Conservation (phyloP, 2,329 filamentous ascomycete genomes). For the Apiospora sp. region DNA sequence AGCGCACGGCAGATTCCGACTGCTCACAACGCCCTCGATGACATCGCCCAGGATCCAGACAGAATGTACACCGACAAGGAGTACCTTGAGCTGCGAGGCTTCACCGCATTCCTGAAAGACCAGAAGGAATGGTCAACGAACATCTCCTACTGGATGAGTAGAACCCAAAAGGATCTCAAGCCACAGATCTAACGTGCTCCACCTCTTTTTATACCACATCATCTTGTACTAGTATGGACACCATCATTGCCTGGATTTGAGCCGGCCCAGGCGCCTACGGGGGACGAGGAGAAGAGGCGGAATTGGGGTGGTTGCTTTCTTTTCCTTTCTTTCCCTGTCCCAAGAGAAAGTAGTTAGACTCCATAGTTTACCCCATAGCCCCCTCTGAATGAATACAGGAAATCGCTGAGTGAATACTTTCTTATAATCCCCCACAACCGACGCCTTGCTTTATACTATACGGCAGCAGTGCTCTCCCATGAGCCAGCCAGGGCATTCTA, state of each 20-base stretch:
- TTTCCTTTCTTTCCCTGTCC: neutral
- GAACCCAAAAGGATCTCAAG: slow-evolving; percentile 3
- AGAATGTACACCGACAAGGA: neutral
- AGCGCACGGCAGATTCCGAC: neutral
- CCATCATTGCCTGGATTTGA: neutral
- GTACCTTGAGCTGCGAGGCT: neutral
- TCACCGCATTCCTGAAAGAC: slow-evolving; percentile 4
- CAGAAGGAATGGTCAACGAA: neutral
- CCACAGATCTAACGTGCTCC: neutral
- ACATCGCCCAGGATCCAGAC: neutral
- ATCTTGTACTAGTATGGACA: neutral
- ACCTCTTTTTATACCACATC: neutral
- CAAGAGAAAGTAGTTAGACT: neutral
- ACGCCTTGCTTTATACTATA: neutral
- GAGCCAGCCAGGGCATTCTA: neutral
- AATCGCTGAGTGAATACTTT: neutral
- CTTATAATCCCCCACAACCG: neutral
- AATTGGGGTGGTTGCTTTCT: neutral
- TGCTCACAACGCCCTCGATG: neutral
- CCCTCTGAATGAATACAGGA: neutral
- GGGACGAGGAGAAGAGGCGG: neutral
- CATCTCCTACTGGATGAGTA: neutral
- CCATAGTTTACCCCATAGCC: neutral
- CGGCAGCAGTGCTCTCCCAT: neutral
- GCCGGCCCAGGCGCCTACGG: neutral